These are phyloP conservation scores for Aspergillus aculeatus DNA, from an alignment of 2,329 filamentous ascomycete species.

Conservation along the genomic window DNA sequence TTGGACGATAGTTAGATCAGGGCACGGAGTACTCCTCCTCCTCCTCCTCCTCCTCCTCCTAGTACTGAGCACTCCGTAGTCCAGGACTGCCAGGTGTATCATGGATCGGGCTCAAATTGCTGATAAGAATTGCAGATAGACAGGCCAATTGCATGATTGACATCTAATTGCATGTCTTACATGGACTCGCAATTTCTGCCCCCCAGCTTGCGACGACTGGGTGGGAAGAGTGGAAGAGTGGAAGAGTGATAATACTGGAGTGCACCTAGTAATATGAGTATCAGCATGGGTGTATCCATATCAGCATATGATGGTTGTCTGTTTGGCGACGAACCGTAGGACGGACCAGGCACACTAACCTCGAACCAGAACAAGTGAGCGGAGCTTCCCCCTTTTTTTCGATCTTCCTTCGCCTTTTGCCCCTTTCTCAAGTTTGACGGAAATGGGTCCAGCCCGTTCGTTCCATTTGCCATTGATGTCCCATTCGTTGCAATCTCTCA, in stretches of 20 bases:
- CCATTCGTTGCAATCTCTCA: not conserved
- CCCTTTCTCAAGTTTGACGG: not conserved
- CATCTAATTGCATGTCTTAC: not conserved
- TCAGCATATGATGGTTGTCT: no score
- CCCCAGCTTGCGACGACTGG: not conserved
- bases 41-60: no score
- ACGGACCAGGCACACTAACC: not conserved
- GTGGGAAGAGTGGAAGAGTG: not conserved
- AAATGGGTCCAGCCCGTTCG: not conserved
- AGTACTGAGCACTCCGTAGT: no score
- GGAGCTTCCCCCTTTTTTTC: not conserved
- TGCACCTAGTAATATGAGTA: no score
- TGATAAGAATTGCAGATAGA: not conserved
- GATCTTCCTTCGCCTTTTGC: not conserved
- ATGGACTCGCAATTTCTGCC: not conserved
- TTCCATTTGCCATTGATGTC: not conserved
- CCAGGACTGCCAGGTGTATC: no score
- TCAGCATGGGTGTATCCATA: no score
- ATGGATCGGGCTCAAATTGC: no score
- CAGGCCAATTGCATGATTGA: not conserved
- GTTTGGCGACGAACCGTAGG: not conserved
- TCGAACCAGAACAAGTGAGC: not conserved
- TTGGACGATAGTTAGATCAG: not conserved
- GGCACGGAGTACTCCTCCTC: no score
- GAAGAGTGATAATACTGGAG: not conserved